Evolutionary conservation across 805 yeast species (phyloP), one percentile per base, ranked within the genome.

Genomic region (Yamadazyma kitorensis): DNA sequence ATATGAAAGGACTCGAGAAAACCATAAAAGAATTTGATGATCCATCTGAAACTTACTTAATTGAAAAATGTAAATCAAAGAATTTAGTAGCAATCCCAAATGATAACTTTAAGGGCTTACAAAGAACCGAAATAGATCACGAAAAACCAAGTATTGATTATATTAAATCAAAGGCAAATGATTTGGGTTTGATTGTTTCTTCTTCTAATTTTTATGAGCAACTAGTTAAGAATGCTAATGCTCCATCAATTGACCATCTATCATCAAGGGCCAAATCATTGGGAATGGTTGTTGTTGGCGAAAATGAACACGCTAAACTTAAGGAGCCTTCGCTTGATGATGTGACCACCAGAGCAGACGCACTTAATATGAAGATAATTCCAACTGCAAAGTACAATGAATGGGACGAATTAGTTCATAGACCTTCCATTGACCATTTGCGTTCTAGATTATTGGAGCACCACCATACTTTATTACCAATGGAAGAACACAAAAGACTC

Each of bases 91-190:
- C 47, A 2, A 28, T 55, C 5, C 19, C 52, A 0, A 23, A 20
- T n/a, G 44, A 29, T 3, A 41, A 43, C 9, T 41, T 34, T 23
- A 34, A 38, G 5, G 27, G 34, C 8, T 49, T 44, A 23, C 49
- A 49, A 26, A 33, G 33, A 8, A 29, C 50, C 12, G 47, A 44
- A 25, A 47, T 47, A 0, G 63, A 62, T 15, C 43, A 51, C 35
- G 62, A 57, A 17, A 59, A 55, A 31, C 71, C 71, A 3, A 45
- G 48, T 12, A 55, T 55, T 37, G 53, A 47, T 1, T 63, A 62
- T 36, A 41, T 64, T 13, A 56, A 61, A 2, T 29, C 45, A 4
- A 64, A 59, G 39, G 68, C 71, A 10, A 59, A 60, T 39, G 53
- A 57, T 13, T 36, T 59, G 24, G 68, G 68, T 1, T 44, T 58